phyloP scores from a whole-genome alignment of 495 filamentous ascomycete genomes.

The Podospora pseudocomata region DNA sequence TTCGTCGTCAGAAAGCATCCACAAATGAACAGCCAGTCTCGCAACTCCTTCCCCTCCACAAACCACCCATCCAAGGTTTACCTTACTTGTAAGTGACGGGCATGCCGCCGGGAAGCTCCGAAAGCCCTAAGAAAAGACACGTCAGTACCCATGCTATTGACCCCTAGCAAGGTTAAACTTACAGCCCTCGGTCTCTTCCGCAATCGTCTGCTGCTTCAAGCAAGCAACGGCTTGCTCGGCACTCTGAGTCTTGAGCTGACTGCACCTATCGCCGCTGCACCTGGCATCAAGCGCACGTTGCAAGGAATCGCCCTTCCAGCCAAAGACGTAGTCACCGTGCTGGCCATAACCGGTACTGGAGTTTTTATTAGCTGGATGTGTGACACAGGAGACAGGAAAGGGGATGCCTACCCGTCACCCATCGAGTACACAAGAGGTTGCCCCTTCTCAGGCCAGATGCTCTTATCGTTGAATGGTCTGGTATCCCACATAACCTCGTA shows the following conservation, averaged over 20 bases:
- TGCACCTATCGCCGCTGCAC: constrained; percentile 43
- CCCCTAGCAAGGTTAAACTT: constrained; percentile 4
- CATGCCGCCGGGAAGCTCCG: constrained; percentile 9
- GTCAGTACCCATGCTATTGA: not conserved
- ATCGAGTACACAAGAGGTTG: constrained; percentile 48
- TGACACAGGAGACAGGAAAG: not conserved
- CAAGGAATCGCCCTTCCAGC: constrained; percentile 49
- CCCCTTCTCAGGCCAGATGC: constrained; percentile 42
- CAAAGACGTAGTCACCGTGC: constrained; percentile 53
- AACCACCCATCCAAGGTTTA: too few species aligned
- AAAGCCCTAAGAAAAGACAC: constrained; percentile 1
- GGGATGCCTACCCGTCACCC: constrained; percentile 38
- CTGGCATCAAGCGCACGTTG: constrained; percentile 48
- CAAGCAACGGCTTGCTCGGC: constrained; percentile 33
- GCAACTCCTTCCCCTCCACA: not conserved
- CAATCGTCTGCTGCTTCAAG: constrained; percentile 31
- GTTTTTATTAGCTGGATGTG: not conserved
- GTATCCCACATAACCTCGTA: constrained; percentile 52
- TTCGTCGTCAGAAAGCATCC: not conserved
- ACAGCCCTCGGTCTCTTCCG: constrained; percentile 38
- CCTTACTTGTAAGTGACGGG: constrained; percentile 10
- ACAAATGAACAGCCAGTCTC: not conserved
- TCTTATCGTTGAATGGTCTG: constrained; percentile 41
- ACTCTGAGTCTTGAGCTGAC: constrained; percentile 32
- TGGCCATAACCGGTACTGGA: constrained; percentile 39